phyloP scores from a whole-genome alignment of 805 yeast genomes.

The Yamadazyma endophytica region DNA sequence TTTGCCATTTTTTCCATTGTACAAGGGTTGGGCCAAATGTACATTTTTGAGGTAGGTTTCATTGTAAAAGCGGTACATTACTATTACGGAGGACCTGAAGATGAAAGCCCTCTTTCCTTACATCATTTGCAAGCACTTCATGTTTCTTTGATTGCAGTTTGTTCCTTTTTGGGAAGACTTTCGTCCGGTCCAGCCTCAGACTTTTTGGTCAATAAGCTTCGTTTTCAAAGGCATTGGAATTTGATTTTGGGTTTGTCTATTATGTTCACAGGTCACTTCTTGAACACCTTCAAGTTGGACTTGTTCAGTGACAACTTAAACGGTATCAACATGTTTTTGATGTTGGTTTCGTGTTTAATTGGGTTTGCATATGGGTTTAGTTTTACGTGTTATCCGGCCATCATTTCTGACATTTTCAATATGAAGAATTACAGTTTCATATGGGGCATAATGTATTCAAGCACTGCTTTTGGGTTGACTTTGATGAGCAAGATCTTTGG shows the following conservation, averaged over 20 bases:
- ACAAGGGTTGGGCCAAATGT: slow-evolving; percentile 38
- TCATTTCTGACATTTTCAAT: slow-evolving; percentile 27
- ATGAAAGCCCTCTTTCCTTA: slow-evolving; percentile 12
- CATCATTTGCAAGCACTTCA: slow-evolving; percentile 26
- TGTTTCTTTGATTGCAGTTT: slow-evolving; percentile 28
- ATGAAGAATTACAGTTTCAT: slow-evolving; percentile 29
- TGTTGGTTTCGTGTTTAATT: slow-evolving; percentile 21
- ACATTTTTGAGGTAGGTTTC: slow-evolving; percentile 30
- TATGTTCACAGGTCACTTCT: slow-evolving; percentile 26
- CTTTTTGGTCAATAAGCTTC: slow-evolving; percentile 17
- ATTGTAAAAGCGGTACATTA: slow-evolving; percentile 25
- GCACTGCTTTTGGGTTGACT: slow-evolving; percentile 28
- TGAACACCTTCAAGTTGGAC: slow-evolving; percentile 15
- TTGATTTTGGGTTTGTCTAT: slow-evolving; percentile 22
- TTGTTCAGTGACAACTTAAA: slow-evolving; percentile 9
- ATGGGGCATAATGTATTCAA: slow-evolving; percentile 32
- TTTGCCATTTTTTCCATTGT: slow-evolving; percentile 24
- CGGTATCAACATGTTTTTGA: slow-evolving; percentile 15
- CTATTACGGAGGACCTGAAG: slow-evolving; percentile 16
- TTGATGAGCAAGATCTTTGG: slow-evolving; percentile 30
- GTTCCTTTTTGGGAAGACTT: slow-evolving; percentile 28
- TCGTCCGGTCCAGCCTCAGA: slow-evolving; percentile 30
- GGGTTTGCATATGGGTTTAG: slow-evolving; percentile 34
- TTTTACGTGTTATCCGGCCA: slow-evolving; percentile 31
- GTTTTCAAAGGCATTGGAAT: slow-evolving; percentile 30